A percentile compares a stretch with the other conserved stretches of the same genome.
These are phyloP conservation scores for Backusella circina DNA, from an alignment of 192 early-diverging fungal species.

Conservation along the genomic window DNA sequence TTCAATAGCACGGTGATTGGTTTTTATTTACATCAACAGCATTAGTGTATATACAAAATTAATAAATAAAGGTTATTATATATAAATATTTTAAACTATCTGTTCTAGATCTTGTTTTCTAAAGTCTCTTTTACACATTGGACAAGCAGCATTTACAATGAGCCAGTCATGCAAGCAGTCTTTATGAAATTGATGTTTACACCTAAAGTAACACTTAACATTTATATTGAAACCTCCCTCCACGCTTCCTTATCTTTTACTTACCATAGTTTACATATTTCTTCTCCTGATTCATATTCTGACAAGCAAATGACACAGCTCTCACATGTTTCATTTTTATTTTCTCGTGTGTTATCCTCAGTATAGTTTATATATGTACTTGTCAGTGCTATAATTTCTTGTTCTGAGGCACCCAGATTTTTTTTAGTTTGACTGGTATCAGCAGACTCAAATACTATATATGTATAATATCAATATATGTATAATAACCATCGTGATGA, in stretches of 20 bases:
- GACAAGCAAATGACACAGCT: slow-evolving; percentile 73
- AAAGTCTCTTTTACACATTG: slow-evolving; percentile 65
- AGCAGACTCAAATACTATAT: background rate
- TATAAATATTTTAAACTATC: background rate
- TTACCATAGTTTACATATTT: slow-evolving; percentile 64
- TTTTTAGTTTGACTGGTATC: slow-evolving; percentile 40
- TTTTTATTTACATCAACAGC: background rate
- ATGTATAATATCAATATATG: slow-evolving; percentile 31
- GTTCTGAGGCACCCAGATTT: slow-evolving; percentile 61
- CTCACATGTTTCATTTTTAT: background rate
- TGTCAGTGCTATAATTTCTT: slow-evolving; percentile 46
- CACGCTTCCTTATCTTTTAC: background rate
- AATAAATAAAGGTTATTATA: background rate
- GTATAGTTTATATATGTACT: slow-evolving; percentile 62
- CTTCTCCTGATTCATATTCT: slow-evolving; percentile 73
- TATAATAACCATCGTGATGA: slow-evolving; percentile 38
- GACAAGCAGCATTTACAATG: slow-evolving; percentile 67
- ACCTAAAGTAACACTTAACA: slow-evolving; percentile 8
- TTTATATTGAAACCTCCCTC: background rate
- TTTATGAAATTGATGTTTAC: slow-evolving; percentile 79
- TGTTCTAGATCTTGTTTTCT: slow-evolving; percentile 28
- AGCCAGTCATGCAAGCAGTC: slow-evolving; percentile 84
- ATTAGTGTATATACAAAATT: background rate
- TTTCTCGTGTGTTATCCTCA: background rate
- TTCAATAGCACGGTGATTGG: too few species aligned